Evolutionary conservation across 2,329 filamentous ascomycete genomes (phyloP).

Genomic region (Phaeosphaeriaceae sp.): DNA sequence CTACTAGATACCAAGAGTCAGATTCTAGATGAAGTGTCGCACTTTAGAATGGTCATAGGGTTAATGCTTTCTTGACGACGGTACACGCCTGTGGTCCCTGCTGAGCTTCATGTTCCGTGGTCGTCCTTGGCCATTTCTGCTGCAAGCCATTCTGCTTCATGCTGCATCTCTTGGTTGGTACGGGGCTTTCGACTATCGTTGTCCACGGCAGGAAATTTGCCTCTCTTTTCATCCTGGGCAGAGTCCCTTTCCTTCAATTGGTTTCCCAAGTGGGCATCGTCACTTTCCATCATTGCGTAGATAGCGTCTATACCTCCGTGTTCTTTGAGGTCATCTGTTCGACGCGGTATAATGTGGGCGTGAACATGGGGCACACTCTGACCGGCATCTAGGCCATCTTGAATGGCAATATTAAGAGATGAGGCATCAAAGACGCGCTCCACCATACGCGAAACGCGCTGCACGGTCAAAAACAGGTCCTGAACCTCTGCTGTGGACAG

Average conservation of each 20-base stretch:
- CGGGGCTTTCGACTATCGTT: slow-evolving; percentile 68
- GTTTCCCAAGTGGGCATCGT: slow-evolving; percentile 81
- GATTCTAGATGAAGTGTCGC: too few species aligned
- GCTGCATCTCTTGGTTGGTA: slow-evolving; percentile 75
- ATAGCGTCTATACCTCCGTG: slow-evolving; percentile 72
- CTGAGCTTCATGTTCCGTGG: not conserved
- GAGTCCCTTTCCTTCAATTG: slow-evolving; percentile 65
- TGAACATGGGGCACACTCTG: slow-evolving; percentile 96
- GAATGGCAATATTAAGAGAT: slow-evolving; percentile 91
- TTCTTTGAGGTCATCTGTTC: slow-evolving; percentile 63
- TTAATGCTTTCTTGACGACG: not conserved
- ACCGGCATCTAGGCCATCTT: slow-evolving; percentile 87
- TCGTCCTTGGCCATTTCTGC: slow-evolving; percentile 58
- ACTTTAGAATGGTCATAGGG: not conserved
- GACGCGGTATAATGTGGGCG: slow-evolving; percentile 85
- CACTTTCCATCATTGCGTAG: slow-evolving; percentile 81
- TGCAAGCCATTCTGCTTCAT: slow-evolving; percentile 74
- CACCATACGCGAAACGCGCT: slow-evolving; percentile 80
- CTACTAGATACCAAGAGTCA: too few species aligned
- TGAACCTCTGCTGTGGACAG: slow-evolving; percentile 73
- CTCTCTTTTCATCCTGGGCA: slow-evolving; percentile 47
- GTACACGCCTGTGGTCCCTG: not conserved
- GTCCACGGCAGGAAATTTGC: slow-evolving; percentile 73
- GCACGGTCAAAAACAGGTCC: slow-evolving; percentile 88
- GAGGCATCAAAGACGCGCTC: slow-evolving; percentile 67